Evolutionary conservation across 192 early-diverging fungal species (phyloP), one percentile per base, ranked within the genome.

Genomic region (Entomortierella parvispora): DNA sequence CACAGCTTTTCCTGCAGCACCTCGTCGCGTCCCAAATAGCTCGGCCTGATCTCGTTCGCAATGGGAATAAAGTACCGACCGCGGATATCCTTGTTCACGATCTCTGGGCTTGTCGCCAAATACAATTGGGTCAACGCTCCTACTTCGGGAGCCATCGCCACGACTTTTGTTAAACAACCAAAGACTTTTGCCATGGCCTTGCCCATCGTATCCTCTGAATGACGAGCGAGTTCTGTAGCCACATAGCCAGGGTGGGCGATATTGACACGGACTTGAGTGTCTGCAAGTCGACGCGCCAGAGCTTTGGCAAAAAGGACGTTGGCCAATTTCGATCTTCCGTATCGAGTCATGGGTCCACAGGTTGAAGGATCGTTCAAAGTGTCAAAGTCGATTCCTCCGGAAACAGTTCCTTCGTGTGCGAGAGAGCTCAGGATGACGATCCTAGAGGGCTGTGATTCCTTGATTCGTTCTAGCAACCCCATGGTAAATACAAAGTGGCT

Each of bases 261-360:
- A 49, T 87, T 69, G 5, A 49, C 70, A 15, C 65, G 66, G 34
- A 66, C 46, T 4, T 60, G 23, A 32, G 61, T 43, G 9, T 60
- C 76, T 25, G 66, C 58, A 11, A 69, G 45, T 22, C 53, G 15
- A 8, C 58, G 44, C 40, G 80, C 75, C 15, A 90, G 71, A 28
- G 75, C 58, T 15, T 49, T 62, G 8, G 83, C 55, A 68, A 85
- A 87, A 15, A 81, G 65, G 20, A 81, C 56, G 46, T 82, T 85
- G 37, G 81, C 65, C 58, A 86, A 48, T 74, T 90, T 90, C 28
- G 74, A 65, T 17, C 71, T 51, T n/a, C 65, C 76, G 62, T 87
- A 87, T 37, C 45, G 23, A n/a, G 18, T 15, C 33, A 45, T 68
- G 33, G 2, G 80, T 72, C 18, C 51, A 79, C 17, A 75, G 37